Evolutionary conservation across 2,329 filamentous ascomycete species (phyloP), one percentile per base, ranked within the genome.

Genomic region (Alternaria dauci): DNA sequence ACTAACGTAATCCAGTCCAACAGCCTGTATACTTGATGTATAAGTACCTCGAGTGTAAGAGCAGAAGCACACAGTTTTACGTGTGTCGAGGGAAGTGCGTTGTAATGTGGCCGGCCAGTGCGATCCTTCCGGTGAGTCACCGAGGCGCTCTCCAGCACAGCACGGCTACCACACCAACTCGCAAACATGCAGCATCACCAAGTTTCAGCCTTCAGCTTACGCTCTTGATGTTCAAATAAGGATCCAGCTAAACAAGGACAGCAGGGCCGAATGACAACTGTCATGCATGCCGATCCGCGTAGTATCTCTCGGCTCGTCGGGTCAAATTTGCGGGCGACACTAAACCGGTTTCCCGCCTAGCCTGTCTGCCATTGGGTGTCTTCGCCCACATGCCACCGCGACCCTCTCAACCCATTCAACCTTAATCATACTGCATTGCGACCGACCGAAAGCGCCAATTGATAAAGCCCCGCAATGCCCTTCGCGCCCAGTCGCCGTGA

Each of bases 301-400:
- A 46, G 54, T 56, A 34, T 20, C n/a, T 23, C 44, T 63, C 65
- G 65, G 65, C 56, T 63, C 52, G 58, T 66, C 65, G 65, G 53
- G 38, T 9, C 11, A 43, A 61, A 14, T 39, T 20, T 55, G 50
- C 62, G 65, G 62, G 47, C 65, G 65, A 67, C 43, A 62, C 63
- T 58, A 67, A 63, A 34, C 65, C 55, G 8, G 32, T 61, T 61
- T 52, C 26, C 16, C 16, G 3, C 18, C 50, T 67, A 67, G 62
- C 42, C 32, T 43, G 14, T 16, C 55, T 57, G 30, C 52, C 48
- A 65, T 54, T 52, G 58, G 62, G 52, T 34, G 36, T 25, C 32
- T 41, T 48, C 28, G 36, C 58, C 55, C 59, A 50, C 32, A 65
- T 54, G 50, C 44, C 42, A 55, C 52, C 26, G n/a, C 20, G 42